Base-by-base conservation (phyloP, 2,329 filamentous ascomycete species). In the Colletotrichum costaricense region DNA sequence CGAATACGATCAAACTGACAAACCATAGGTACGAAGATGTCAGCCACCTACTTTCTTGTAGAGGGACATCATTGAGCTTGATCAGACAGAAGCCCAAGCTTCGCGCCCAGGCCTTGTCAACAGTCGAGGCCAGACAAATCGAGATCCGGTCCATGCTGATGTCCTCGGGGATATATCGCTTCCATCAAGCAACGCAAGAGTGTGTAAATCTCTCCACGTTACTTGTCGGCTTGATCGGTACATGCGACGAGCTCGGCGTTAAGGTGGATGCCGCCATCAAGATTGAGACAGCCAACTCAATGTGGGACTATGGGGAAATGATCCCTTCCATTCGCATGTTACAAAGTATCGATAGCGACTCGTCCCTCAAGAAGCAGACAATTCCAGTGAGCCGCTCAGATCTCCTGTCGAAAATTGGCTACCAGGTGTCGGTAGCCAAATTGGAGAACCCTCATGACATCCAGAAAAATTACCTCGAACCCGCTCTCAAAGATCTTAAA, bases 291-390 rank as follows among this genome's bases (percentile, higher is more conserved):
- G 95, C 97, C 12, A 95, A 93, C 78, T 95, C 97, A 7, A 86
- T 99, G 1, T 99, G 97, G 96, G 95, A 97, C 75, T 93, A 98
- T 80, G 95, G 95, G 14, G 96, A 99, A 81, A 94, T 94, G 86
- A 91, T 93, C 24, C 91, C 94, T 0, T 98, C 97, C 0, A 98
- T 99, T 73, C 90, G 92, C 49, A 95, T 98, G 88, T 89, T 98
- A 24, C 93, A 96, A 78, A 89, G 90, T 56, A 88, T 98, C 12
- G 89, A 93, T 67, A 85, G 87, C 56, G 87, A 90, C 64, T 86
- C 88, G 52, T 87, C 90, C 33, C 82, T 94, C 2, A 90, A 90
- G 67, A 90, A 89, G 71, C 94, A 97, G 80, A 90, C 90, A 1
- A 90, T 97, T 57, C 84, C 88, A 2, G 89, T 97, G 35, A 94